Conservation (phyloP, 805 yeast genomes). For the Teunomyces lycoperdinae region DNA sequence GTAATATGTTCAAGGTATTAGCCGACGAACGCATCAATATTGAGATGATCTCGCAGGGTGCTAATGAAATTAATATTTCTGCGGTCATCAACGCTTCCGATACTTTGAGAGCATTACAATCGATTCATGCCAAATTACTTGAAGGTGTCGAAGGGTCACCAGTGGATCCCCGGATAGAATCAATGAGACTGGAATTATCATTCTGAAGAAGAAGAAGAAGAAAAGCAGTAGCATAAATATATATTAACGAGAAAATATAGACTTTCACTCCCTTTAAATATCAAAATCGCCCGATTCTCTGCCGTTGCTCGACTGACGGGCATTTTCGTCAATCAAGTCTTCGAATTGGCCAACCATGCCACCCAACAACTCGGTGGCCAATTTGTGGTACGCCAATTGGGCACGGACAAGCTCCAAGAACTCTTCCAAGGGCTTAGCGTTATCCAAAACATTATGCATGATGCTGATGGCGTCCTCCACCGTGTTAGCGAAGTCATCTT, state of each 20-base stretch:
- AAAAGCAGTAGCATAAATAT: background rate
- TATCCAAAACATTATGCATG: conserved; percentile 76
- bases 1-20: conserved; percentile 90
- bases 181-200: conserved; percentile 16
- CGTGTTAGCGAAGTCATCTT: conserved; percentile 86
- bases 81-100: conserved; percentile 88
- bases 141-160: conserved; percentile 37
- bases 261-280: conserved; percentile 13
- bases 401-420: conserved; percentile 70
- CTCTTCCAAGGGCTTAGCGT: conserved; percentile 65
- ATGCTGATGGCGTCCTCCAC: conserved; percentile 83
- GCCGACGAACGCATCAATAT: conserved; percentile 91
- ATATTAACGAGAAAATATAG: background rate
- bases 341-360: conserved; percentile 64
- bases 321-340: conserved; percentile 51
- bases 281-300: conserved; percentile 32
- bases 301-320: conserved; percentile 14
- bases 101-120: conserved; percentile 79
- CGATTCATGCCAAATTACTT: conserved; percentile 76
- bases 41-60: conserved; percentile 98
- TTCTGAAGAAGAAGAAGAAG: too few relatives aligned
- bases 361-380: conserved; percentile 65
- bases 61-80: conserved; percentile 94
- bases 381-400: conserved; percentile 76
- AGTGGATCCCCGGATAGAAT: conserved; percentile 30